Evolutionary conservation across 495 filamentous ascomycete species (phyloP).

Genomic region (Penicillium soppii): DNA sequence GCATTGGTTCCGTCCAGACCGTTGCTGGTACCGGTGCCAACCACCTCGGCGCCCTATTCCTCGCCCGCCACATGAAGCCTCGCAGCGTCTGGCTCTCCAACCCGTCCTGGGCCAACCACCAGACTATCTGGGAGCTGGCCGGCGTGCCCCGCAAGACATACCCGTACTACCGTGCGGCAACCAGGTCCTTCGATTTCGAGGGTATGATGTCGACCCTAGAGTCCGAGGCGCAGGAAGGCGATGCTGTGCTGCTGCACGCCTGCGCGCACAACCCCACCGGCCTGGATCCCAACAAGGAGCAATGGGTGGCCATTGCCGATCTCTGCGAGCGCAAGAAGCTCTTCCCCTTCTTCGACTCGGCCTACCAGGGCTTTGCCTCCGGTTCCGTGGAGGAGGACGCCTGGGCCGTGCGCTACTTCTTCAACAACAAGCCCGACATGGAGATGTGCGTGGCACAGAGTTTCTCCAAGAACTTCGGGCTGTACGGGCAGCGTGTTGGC

Average conservation of each 20-base stretch:
- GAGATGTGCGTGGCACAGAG: constrained; percentile 52
- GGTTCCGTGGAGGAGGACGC: constrained; percentile 52
- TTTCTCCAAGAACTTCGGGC: constrained; percentile 58
- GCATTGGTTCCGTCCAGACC: constrained; percentile 59
- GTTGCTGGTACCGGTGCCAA: constrained; percentile 92
- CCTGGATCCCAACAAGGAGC: constrained; percentile 50
- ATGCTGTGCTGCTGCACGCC: constrained; percentile 50
- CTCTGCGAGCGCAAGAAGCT: constrained; percentile 50
- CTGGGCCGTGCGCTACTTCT: constrained; percentile 55
- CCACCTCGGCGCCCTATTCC: constrained; percentile 84
- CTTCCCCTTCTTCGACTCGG: constrained; percentile 57
- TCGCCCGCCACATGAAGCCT: constrained; percentile 54
- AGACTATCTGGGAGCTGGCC: constrained; percentile 47
- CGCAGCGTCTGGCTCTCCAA: constrained; percentile 47
- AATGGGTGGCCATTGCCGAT: constrained; percentile 53
- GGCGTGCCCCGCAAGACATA: constrained; percentile 46
- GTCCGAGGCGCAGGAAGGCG: constrained; percentile 39
- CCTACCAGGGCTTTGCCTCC: constrained; percentile 59
- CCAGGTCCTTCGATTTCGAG: constrained; percentile 45
- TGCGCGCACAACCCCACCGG: constrained; percentile 59
- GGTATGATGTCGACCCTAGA: constrained; percentile 49
- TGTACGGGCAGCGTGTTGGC: constrained; percentile 54
- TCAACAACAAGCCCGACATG: constrained; percentile 47
- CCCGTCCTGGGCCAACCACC: constrained; percentile 52
- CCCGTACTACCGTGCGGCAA: constrained; percentile 48